Conservation (phyloP, 257 asterid genomes). For the Henckelia pumila region DNA sequence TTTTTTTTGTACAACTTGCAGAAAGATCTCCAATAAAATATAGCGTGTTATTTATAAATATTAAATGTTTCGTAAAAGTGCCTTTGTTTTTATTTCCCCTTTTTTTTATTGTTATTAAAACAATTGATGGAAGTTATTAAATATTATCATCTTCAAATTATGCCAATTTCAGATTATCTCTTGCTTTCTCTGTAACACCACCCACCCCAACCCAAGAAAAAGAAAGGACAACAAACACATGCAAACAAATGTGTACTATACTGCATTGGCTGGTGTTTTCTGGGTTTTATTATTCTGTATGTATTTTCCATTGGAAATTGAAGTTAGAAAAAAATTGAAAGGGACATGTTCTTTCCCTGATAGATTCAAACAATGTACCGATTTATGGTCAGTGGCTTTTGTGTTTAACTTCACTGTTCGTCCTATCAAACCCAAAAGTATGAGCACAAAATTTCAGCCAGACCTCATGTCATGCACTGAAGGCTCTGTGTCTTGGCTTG, state of each 20-base stretch:
- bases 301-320: background rate
- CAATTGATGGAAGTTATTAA: background rate
- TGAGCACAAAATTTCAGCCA: background rate
- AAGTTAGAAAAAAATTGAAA: background rate
- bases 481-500: background rate
- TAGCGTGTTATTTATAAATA: constrained; percentile 1
- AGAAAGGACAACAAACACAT: too few relatives aligned
- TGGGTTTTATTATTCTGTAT: background rate
- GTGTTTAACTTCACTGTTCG: background rate
- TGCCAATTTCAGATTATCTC: too few relatives aligned
- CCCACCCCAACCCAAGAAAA: too few relatives aligned
- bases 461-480: background rate
- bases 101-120: background rate
- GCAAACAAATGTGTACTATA: too few relatives aligned
- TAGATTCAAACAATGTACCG: constrained; percentile 6
- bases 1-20: constrained; percentile 12
- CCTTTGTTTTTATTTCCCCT: constrained; percentile 16
- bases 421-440: background rate
- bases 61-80: background rate
- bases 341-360: background rate
- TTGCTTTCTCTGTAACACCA: too few relatives aligned
- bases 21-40: constrained; percentile 16
- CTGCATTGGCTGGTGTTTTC: background rate
- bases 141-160: background rate
- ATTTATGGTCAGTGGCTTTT: constrained; percentile 17